phyloP scores from a whole-genome alignment of 2,329 filamentous ascomycete genomes.

The Paraphaeosphaeria sporulosa region DNA sequence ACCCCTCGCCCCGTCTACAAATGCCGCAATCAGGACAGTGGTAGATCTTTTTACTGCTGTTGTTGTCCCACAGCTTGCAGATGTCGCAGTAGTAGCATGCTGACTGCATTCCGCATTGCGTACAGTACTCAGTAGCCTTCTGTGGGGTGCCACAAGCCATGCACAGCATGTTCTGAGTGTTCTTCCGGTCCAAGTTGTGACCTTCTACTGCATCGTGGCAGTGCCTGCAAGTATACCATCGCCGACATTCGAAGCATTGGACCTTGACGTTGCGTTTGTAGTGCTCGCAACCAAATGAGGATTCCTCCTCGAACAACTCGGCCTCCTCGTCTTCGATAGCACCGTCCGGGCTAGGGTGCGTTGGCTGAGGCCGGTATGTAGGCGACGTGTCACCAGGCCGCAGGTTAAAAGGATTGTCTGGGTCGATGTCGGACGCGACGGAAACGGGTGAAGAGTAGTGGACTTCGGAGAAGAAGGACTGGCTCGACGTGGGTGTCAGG shows the following conservation, averaged over 20 bases:
- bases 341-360: constrained; percentile 44
- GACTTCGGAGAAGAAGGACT: constrained; percentile 44
- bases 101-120: constrained; percentile 75
- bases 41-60: constrained; percentile 89
- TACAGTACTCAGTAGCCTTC: constrained; percentile 78
- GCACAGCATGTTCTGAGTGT: constrained; percentile 95
- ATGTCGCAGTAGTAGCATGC: constrained; percentile 93
- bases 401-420: constrained; percentile 46
- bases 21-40: constrained; percentile 97
- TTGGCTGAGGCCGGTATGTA: constrained; percentile 34
- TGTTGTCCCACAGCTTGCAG: constrained; percentile 97
- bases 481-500: constrained; percentile 46
- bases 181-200: constrained; percentile 78
- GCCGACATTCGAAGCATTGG: constrained; percentile 87
- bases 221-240: constrained; percentile 94
- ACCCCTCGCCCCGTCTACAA: constrained; percentile 85
- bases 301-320: constrained; percentile 57
- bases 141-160: constrained; percentile 93
- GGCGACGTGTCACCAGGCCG: constrained; percentile 42
- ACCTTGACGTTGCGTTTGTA: constrained; percentile 96
- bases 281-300: constrained; percentile 79
- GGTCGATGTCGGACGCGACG: constrained; percentile 41
- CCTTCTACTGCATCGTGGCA: constrained; percentile 88
- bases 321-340: constrained; percentile 57
- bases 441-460: constrained; percentile 46